Evolutionary conservation across 1,284 basidiomycete genomes (phyloP).

Genomic region (Schizopora paradoxa): DNA sequence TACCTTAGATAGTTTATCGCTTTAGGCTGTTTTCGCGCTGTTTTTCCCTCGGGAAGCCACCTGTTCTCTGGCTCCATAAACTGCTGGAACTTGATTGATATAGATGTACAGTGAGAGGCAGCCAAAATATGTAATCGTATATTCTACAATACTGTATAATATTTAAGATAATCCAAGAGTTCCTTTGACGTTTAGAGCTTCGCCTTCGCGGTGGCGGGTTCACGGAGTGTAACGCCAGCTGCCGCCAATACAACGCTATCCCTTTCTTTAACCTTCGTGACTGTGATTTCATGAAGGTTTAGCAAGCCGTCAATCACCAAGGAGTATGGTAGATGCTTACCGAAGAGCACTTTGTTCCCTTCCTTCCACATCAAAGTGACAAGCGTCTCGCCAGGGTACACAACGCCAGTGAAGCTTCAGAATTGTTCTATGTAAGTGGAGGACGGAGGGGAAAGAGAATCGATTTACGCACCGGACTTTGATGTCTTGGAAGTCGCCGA

Average conservation of each 20-base stretch:
- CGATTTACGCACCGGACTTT: slow-evolving; percentile 74
- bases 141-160: no score
- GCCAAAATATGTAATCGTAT: no score
- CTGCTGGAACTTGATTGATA: no score
- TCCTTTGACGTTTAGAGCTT: slow-evolving; percentile 67
- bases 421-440: slow-evolving; percentile 2
- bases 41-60: no score
- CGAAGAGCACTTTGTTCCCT: slow-evolving; percentile 86
- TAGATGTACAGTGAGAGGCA: no score
- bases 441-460: not conserved
- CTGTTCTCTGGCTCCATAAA: no score
- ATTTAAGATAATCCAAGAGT: no score
- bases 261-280: slow-evolving; percentile 52
- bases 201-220: slow-evolving; percentile 36
- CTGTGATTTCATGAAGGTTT: slow-evolving; percentile 31
- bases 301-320: slow-evolving; percentile 2
- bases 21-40: no score
- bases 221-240: slow-evolving; percentile 36
- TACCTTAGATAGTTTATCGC: no score
- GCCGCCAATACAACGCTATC: slow-evolving; percentile 35
- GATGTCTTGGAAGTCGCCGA: slow-evolving; percentile 86
- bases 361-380: slow-evolving; percentile 98
- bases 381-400: slow-evolving; percentile 94
- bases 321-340: slow-evolving; percentile 40
- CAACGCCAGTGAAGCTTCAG: slow-evolving; percentile 76